Conservation (phyloP, 768 basidiomycete species). For the Dioszegia crocea region DNA sequence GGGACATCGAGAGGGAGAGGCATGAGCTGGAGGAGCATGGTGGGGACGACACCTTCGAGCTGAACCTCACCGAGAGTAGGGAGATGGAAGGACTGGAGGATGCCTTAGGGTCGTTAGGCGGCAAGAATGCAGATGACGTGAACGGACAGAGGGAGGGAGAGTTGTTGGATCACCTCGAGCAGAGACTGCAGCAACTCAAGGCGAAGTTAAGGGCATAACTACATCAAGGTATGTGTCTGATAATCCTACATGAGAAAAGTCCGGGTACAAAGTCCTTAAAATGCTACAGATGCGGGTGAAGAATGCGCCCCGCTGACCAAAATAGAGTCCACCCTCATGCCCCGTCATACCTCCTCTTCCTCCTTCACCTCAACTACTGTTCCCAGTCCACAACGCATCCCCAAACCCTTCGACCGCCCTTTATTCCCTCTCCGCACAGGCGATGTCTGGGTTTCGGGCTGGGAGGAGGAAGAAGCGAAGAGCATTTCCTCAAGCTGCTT, state of each 20-base stretch:
- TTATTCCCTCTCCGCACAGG: background rate
- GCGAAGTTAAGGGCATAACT: background rate
- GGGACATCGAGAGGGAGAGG: slow-evolving; percentile 70
- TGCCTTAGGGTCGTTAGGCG: slow-evolving; percentile 41
- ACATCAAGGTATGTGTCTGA: too few species aligned
- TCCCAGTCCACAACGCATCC: background rate
- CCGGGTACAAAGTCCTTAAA: background rate
- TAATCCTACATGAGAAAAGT: background rate
- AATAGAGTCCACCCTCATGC: background rate
- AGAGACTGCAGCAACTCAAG: slow-evolving; percentile 7
- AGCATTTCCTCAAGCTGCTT: slow-evolving; percentile 1
- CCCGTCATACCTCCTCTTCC: slow-evolving; percentile 3
- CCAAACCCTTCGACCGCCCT: background rate
- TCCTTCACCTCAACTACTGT: slow-evolving; percentile 7
- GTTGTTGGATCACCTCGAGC: slow-evolving; percentile 18
- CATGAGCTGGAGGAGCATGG: slow-evolving; percentile 53
- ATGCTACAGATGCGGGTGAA: background rate
- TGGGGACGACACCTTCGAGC: slow-evolving; percentile 33
- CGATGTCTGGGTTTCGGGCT: background rate
- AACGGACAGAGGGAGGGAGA: slow-evolving; percentile 18
- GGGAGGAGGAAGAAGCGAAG: background rate
- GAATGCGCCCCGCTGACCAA: background rate
- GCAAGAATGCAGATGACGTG: background rate
- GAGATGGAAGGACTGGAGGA: slow-evolving; percentile 58
- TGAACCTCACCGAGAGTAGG: slow-evolving; percentile 27